Evolutionary conservation across 2,329 filamentous ascomycete genomes (phyloP).

Genomic region (Penicillium oxalicum): DNA sequence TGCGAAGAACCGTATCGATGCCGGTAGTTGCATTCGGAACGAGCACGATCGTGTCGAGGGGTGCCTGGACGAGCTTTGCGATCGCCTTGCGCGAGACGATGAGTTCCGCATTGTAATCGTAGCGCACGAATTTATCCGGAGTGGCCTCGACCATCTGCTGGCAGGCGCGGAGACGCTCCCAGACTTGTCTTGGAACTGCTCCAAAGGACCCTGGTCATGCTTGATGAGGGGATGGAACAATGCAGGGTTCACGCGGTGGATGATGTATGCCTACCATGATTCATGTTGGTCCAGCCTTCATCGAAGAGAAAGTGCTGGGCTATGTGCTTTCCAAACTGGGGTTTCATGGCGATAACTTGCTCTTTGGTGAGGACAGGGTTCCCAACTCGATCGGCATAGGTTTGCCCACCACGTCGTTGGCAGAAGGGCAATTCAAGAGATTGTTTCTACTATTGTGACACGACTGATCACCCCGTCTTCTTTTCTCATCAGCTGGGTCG

Average conservation of each 20-base stretch:
- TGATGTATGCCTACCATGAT: conserved; percentile 38
- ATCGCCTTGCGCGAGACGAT: conserved; percentile 59
- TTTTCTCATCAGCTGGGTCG: no score
- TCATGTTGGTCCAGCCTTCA: conserved; percentile 34
- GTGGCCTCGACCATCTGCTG: conserved; percentile 49
- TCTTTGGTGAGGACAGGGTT: neutral
- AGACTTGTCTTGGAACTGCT: conserved; percentile 49
- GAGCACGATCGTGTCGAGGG: conserved; percentile 61
- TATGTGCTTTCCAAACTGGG: neutral
- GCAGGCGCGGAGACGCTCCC: conserved; percentile 45
- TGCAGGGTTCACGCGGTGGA: no score
- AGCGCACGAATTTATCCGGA: conserved; percentile 69
- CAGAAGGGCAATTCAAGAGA: no score
- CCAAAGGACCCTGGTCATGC: conserved; percentile 45
- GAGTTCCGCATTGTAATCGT: conserved; percentile 56
- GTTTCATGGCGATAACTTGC: neutral
- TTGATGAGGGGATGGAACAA: no score
- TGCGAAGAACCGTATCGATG: conserved; percentile 66
- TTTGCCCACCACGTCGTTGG: no score
- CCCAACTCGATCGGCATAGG: neutral
- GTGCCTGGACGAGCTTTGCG: conserved; percentile 59
- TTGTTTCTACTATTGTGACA: no score
- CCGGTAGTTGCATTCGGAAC: conserved; percentile 66
- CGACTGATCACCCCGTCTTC: no score
- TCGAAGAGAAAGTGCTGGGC: conserved; percentile 38